Conservation (phyloP, 306 rosid genomes). For the Cicer judaicum region DNA sequence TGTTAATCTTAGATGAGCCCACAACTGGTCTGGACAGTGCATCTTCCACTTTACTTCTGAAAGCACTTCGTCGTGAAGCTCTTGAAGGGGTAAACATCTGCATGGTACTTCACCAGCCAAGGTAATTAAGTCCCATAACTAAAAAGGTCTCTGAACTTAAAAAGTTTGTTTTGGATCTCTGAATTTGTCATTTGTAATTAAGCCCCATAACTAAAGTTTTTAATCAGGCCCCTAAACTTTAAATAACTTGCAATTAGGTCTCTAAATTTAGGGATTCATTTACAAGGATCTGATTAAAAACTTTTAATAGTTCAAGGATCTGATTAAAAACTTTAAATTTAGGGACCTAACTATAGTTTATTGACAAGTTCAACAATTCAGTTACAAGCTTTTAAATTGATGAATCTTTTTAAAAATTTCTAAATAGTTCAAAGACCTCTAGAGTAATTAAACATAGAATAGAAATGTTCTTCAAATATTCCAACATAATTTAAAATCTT, state of each 20-base stretch:
- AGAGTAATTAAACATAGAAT: conserved; percentile 17
- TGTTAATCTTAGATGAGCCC: conserved; percentile 82
- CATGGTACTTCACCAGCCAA: conserved; percentile 85
- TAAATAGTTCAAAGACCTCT: neutral
- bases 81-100: conserved; percentile 65
- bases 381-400: neutral
- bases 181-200: too few relatives aligned
- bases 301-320: neutral
- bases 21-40: conserved; percentile 86
- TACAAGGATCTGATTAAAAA: neutral
- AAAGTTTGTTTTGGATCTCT: too few relatives aligned
- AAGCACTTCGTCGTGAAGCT: conserved; percentile 81
- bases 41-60: conserved; percentile 75
- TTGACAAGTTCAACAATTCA: neutral
- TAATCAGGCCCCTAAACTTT: neutral
- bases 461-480: conserved; percentile 25
- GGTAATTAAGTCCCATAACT: conserved; percentile 45
- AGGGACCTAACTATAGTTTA: neutral
- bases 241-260: neutral
- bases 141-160: too few relatives aligned
- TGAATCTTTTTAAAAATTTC: neutral
- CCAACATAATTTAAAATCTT: conserved; percentile 25
- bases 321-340: neutral
- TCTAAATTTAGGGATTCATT: neutral
- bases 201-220: too few relatives aligned